Evolutionary conservation across 2,329 filamentous ascomycete species (phyloP), one percentile per base, ranked within the genome.

Genomic region (Aspergillus sp.): DNA sequence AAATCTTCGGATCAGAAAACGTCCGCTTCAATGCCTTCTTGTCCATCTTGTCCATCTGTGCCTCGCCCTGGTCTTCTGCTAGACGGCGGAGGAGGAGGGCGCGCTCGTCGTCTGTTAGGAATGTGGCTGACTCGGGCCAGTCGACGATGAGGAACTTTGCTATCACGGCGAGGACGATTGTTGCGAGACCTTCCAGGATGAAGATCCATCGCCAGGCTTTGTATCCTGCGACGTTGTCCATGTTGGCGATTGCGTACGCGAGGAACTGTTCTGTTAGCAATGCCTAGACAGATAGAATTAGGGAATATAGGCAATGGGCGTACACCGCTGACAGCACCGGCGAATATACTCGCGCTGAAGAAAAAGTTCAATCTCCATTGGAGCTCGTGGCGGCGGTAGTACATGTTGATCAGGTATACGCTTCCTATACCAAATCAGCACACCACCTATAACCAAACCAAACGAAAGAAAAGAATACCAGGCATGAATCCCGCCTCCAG

Each of bases 141-240:
- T 58, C 57, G 2, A 62, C 59, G 9, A 63, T 55, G 17, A 63
- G 45, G 52, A 58, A 62, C 33, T 62, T 45, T 5, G 59, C 49
- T 19, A 58, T 58, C 12, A 63, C 44, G 15, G 57, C 61, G 21
- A 63, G 43, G 33, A 56, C 47, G 3, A 63, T 43, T 7, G 56
- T 58, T n/a, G 51, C 59, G 39, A 64, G 52, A 0, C 55, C 46
- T 45, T 64, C 62, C 12, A 64, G 56, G 17, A 64, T 50, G 33
- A 64, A 64, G 12, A 64, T 57, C 61, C 62, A 64, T 27, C 60
- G 52, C 62, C 62, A 64, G 9, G 57, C 49, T 31, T 40, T 49
- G 41, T 62, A 62, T 25, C 60, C 62, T 14, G 19, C 56, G 6
- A 58, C n/a, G 9, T 40, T 46, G 4, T 59, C 57, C 59, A 62